Evolutionary conservation across 345 rosid genomes (phyloP).

Genomic region (Ricinus communis): DNA sequence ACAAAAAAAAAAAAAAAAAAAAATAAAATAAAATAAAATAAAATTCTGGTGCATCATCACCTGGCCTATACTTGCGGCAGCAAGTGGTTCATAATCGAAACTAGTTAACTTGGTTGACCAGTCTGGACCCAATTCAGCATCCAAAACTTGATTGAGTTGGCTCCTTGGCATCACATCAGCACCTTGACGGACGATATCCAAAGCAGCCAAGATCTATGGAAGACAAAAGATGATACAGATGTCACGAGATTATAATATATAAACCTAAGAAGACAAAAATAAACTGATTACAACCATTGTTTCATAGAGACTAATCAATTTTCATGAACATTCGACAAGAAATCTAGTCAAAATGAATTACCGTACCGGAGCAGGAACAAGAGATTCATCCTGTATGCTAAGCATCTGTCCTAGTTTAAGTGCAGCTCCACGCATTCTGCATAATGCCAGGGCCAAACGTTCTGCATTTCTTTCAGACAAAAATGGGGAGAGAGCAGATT

Average conservation of each 20-base stretch:
- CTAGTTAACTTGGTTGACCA: slow-evolving; percentile 82
- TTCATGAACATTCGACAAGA: neutral
- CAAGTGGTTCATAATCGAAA: slow-evolving; percentile 94
- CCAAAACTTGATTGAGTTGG: slow-evolving; percentile 88
- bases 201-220: slow-evolving; percentile 81
- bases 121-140: slow-evolving; percentile 72
- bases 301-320: neutral
- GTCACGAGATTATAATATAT: neutral
- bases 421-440: slow-evolving; percentile 99
- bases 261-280: neutral
- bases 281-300: too few relatives aligned
- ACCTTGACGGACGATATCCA: slow-evolving; percentile 98
- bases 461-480: slow-evolving; percentile 89
- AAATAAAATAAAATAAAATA: neutral
- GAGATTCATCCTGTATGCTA: slow-evolving; percentile 96
- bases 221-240: slow-evolving; percentile 24
- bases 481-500: slow-evolving; percentile 68
- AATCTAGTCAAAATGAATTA: neutral
- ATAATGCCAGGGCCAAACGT: slow-evolving; percentile 81
- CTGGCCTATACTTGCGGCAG: slow-evolving; percentile 99
- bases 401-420: slow-evolving; percentile 96
- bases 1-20: too few relatives aligned
- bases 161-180: slow-evolving; percentile 98
- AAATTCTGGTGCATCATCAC: slow-evolving; percentile 34
- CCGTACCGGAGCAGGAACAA: slow-evolving; percentile 93